These are phyloP conservation scores for Colletotrichum sublineola DNA, from an alignment of 2,329 filamentous ascomycete genomes.

Conservation along the genomic window DNA sequence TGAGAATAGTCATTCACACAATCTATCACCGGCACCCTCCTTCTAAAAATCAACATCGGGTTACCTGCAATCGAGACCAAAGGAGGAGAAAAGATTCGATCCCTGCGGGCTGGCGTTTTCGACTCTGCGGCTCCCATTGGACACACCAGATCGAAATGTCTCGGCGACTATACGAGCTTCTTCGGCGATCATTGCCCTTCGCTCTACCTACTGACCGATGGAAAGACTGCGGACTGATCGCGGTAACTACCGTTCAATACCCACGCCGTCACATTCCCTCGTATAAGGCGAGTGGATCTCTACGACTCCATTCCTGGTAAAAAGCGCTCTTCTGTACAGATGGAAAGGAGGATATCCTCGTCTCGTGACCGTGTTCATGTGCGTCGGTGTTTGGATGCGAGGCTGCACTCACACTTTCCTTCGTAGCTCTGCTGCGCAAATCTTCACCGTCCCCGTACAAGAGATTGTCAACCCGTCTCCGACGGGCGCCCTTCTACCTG, in stretches of 20 bases:
- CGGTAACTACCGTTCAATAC: background rate
- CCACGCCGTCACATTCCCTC: background rate
- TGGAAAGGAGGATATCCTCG: slow-evolving; percentile 5
- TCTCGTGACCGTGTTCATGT: background rate
- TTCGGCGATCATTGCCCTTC: slow-evolving; percentile 20
- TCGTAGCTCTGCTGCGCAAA: background rate
- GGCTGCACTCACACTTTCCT: background rate
- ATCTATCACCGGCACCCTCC: background rate
- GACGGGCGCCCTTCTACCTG: background rate
- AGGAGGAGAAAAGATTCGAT: background rate
- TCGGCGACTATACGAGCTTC: slow-evolving; percentile 4
- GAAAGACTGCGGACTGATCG: slow-evolving; percentile 1
- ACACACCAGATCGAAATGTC: background rate
- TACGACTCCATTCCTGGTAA: slow-evolving; percentile 1
- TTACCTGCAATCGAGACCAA: background rate
- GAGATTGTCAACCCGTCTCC: background rate
- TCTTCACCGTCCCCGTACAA: too few relatives aligned
- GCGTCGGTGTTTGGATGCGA: slow-evolving; percentile 1
- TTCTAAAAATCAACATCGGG: background rate
- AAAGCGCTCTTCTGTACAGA: background rate
- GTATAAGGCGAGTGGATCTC: slow-evolving; percentile 6
- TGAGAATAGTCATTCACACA: background rate
- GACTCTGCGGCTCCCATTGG: slow-evolving; percentile 10
- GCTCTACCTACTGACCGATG: background rate
- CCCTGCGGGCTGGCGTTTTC: background rate